Evolutionary conservation across 495 filamentous ascomycete genomes (phyloP), one percentile per base, ranked within the genome.

Genomic region (Trichoderma gamsii): DNA sequence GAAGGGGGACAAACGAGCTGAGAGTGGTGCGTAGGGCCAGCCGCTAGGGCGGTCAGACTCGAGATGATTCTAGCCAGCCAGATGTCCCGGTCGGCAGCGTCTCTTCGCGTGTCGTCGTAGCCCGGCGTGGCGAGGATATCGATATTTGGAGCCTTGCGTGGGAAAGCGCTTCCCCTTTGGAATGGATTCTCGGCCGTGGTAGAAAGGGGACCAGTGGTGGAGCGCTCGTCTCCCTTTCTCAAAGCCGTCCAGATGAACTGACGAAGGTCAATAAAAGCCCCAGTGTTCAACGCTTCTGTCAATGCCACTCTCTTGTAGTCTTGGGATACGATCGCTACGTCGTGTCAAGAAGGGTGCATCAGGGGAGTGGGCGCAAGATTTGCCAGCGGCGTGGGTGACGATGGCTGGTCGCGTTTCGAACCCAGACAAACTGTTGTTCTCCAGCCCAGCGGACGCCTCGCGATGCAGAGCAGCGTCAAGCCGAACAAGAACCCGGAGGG

Each of bases 311-410:
- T 16, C 6, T 61, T 25, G 56, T 61, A 61, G 56, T 13, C 27
- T 61, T 61, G 9, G 16, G 56, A 27, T 12, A 21, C 27, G 56
- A 8, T 18, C 49, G 49, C 49, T 61, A 25, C 27, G 56, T 27
- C 27, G 56, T 61, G 56, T 61, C 56, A 61, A 61, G 27, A 61
- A 32, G 27, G 56, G 15, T 13, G 56, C 56, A 61, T 61, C 27
- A 61, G 56, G 56, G 27, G 56, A 61, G 56, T 32, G 27, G 27
- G 56, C 56, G 56, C 56, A 61, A 61, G 56, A 61, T 61, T 61
- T 61, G 56, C 56, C 27, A 15, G 56, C 25, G 56, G 56, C 56
- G 49, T 61, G 27, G 56, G 56, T 61, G 56, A 61, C 25, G 56
- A 61, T 61, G 27, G 56, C 56, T 29, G 56, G 56, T 61, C 56